Evolutionary conservation across 768 basidiomycete species (phyloP).

Genomic region (Auricularia sp.): DNA sequence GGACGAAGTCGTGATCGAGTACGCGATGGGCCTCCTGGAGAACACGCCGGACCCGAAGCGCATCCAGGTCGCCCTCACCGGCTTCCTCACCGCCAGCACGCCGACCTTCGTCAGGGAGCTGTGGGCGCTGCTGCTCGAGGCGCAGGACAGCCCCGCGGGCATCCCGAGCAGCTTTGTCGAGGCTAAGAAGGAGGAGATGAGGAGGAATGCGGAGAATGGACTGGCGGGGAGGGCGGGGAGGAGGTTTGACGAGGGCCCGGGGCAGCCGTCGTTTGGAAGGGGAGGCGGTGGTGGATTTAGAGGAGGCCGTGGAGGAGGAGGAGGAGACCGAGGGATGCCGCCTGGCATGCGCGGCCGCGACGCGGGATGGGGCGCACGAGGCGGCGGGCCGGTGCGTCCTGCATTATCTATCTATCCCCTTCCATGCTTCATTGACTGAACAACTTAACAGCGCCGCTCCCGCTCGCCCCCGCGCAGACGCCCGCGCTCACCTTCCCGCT

Average conservation of each 20-base stretch:
- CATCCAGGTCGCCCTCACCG: conserved; percentile 85
- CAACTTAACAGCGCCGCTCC: conserved; percentile 22
- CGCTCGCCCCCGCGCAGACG: conserved; percentile 17
- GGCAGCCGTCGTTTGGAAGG: not conserved
- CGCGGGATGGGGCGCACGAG: conserved; percentile 57
- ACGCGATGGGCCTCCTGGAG: conserved; percentile 89
- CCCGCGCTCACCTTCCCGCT: conserved; percentile 8
- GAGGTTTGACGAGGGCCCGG: not conserved
- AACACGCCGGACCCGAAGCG: conserved; percentile 26
- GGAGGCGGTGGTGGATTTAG: conserved; percentile 8
- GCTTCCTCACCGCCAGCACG: conserved; percentile 85
- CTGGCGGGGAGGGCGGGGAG: not conserved
- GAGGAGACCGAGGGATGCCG: conserved; percentile 28
- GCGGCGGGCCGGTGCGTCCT: conserved; percentile 37
- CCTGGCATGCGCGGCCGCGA: conserved; percentile 24
- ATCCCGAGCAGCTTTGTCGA: conserved; percentile 87
- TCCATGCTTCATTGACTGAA: not conserved
- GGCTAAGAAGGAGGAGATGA: conserved; percentile 85
- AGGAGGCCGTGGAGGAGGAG: conserved; percentile 25
- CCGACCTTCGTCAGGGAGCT: conserved; percentile 77
- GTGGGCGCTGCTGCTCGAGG: conserved; percentile 89
- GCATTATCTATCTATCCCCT: not conserved
- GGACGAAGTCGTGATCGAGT: conserved; percentile 75
- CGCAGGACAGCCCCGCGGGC: conserved; percentile 78
- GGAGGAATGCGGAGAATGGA: conserved; percentile 26